phyloP scores from a whole-genome alignment of 208 protist genomes.

The Acanthamoeba royreba region DNA sequence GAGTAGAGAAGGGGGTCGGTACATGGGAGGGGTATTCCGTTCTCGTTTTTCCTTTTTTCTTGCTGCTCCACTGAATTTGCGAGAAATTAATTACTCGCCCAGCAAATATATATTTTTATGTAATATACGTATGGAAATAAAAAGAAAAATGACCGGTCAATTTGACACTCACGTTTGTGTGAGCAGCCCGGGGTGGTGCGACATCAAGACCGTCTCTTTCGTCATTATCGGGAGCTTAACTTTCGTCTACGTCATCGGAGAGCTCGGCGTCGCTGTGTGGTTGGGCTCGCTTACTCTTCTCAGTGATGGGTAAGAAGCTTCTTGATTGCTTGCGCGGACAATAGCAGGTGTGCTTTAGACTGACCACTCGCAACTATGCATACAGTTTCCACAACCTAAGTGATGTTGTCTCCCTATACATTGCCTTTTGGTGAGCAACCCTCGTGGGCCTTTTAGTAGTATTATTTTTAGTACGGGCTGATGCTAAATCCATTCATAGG shows the following conservation, averaged over 20 bases:
- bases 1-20: too few species aligned
- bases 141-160: too few species aligned
- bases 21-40: too few species aligned
- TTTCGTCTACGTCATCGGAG: slow-evolving; percentile 52
- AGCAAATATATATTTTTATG: too few species aligned
- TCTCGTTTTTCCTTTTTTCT: too few species aligned
- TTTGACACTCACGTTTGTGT: too few species aligned
- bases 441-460: background rate
- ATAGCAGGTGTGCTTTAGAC: too few species aligned
- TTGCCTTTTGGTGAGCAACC: slow-evolving; percentile 60
- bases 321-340: background rate
- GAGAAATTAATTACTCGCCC: too few species aligned
- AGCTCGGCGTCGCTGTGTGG: slow-evolving; percentile 57
- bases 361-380: too few species aligned
- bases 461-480: background rate
- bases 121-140: too few species aligned
- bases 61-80: too few species aligned
- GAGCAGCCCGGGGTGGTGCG: background rate
- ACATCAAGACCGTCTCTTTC: slow-evolving; percentile 55
- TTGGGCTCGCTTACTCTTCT: slow-evolving; percentile 58
- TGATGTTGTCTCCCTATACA: slow-evolving; percentile 64
- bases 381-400: slow-evolving; percentile 67
- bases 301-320: slow-evolving; percentile 44
- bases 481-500: background rate
- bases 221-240: slow-evolving; percentile 52